Evolutionary conservation across 1,284 basidiomycete genomes (phyloP).

Genomic region (Irpex sp.): DNA sequence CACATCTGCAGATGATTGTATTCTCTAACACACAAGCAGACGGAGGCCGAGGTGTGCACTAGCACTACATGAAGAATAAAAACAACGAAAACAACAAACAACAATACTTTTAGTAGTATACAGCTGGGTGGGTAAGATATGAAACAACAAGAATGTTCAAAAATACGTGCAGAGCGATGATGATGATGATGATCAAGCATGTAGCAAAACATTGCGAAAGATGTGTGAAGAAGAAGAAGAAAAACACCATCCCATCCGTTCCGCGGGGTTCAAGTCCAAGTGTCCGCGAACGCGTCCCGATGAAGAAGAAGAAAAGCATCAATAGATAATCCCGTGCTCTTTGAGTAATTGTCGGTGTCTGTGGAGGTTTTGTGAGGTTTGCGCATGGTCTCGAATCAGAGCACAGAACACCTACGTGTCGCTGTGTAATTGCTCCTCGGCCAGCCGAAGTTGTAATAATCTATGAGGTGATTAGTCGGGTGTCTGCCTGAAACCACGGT

Average conservation of each 20-base stretch:
- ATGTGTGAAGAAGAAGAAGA: background rate
- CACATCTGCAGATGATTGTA: no score
- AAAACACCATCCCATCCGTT: background rate
- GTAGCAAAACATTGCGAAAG: no score
- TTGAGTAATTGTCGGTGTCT: conserved; percentile 12
- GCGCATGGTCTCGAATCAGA: background rate
- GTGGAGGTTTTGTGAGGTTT: conserved; percentile 19
- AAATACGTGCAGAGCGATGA: no score
- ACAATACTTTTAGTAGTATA: no score
- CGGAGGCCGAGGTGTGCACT: no score
- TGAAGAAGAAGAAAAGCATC: background rate
- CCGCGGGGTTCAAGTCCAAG: background rate
- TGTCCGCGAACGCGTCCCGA: background rate
- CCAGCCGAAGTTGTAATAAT: conserved; percentile 65
- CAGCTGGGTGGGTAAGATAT: no score
- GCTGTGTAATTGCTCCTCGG: conserved; percentile 69
- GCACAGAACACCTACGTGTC: conserved; percentile 61
- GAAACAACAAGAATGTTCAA: no score
- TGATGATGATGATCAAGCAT: no score
- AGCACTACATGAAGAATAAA: no score
- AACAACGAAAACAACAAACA: no score
- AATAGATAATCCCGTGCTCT: background rate
- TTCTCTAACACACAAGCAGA: no score
- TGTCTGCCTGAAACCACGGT: background rate
- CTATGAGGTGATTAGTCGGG: conserved; percentile 33